These are phyloP conservation scores for Suillus subaureus DNA, from an alignment of 768 basidiomycete genomes.

Conservation along the genomic window DNA sequence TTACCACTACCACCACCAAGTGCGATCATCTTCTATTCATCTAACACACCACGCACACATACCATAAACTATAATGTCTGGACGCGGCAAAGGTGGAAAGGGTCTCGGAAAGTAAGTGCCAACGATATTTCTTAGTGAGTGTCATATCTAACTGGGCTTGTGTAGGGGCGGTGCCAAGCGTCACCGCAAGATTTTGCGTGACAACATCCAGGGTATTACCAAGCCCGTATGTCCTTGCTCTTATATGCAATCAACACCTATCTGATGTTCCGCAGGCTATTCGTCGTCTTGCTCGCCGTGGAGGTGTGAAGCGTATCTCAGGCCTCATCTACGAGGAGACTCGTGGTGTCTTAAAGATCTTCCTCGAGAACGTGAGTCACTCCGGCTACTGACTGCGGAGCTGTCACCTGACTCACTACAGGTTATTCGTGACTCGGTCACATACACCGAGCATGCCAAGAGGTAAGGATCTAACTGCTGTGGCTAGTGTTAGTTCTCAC, in stretches of 20 bases:
- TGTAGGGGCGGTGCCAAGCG: conserved; percentile 46
- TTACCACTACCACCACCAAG: conserved; percentile 28
- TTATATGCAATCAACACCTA: conserved; percentile 24
- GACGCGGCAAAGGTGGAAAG: conserved; percentile 52
- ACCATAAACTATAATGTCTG: conserved; percentile 39
- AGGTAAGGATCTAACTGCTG: conserved; percentile 33
- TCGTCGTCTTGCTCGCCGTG: conserved; percentile 88
- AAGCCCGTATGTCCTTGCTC: conserved; percentile 39
- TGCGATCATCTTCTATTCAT: conserved; percentile 7
- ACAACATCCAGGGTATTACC: conserved; percentile 56
- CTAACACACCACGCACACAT: conserved; percentile 13
- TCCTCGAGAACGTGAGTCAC: conserved; percentile 76
- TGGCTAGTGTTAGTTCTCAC: not conserved
- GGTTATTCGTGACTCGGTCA: conserved; percentile 92
- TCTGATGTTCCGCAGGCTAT: conserved; percentile 74
- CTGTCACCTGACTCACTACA: conserved; percentile 31
- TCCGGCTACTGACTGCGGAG: conserved; percentile 5
- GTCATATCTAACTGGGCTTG: conserved; percentile 15
- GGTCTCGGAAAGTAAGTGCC: conserved; percentile 46
- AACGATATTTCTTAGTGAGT: not conserved
- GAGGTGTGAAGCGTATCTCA: conserved; percentile 91
- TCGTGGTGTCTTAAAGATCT: conserved; percentile 89
- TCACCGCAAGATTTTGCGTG: conserved; percentile 48
- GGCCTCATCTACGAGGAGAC: conserved; percentile 93
- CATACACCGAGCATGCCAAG: conserved; percentile 93